These are phyloP conservation scores for Boletus sp. DNA, from an alignment of 768 basidiomycete genomes.

Conservation along the genomic window DNA sequence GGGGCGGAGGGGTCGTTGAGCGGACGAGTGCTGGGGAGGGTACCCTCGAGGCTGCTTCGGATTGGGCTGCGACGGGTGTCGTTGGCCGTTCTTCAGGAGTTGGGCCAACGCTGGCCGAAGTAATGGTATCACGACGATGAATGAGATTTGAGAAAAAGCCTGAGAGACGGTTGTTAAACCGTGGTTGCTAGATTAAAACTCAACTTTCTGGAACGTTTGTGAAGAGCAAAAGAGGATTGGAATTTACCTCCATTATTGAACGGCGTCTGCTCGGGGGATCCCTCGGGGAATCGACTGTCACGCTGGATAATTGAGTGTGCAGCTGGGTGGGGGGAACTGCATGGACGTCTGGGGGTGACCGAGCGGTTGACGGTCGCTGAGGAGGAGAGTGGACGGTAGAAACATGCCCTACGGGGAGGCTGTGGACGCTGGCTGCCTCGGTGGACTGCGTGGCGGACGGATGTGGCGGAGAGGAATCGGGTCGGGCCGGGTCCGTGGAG, in stretches of 20 bases:
- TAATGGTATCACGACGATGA: conserved; percentile 58
- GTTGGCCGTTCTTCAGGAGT: conserved; percentile 35
- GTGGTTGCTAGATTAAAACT: conserved; percentile 38
- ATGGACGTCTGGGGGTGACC: conserved; percentile 14
- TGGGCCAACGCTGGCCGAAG: conserved; percentile 15
- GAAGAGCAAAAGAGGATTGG: conserved; percentile 2
- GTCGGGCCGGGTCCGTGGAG: neutral
- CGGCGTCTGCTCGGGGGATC: conserved; percentile 43
- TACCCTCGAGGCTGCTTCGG: conserved; percentile 46
- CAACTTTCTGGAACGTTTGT: conserved; percentile 5
- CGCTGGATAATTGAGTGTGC: conserved; percentile 12
- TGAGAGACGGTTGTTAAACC: conserved; percentile 72
- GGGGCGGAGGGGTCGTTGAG: conserved; percentile 69
- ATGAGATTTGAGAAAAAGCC: conserved; percentile 84
- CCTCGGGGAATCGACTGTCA: neutral
- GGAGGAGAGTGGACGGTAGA: conserved; percentile 37
- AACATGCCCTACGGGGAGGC: conserved; percentile 56
- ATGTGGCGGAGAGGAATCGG: neutral
- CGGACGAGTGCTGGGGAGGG: conserved; percentile 54
- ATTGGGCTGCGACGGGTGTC: conserved; percentile 25
- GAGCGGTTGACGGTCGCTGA: conserved; percentile 35
- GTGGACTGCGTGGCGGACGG: conserved; percentile 3
- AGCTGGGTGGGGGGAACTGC: neutral
- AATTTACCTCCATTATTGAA: conserved; percentile 56
- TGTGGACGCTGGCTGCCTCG: conserved; percentile 58